Conservation (phyloP, 2,329 filamentous ascomycete species). For the Fusarium camptoceras region DNA sequence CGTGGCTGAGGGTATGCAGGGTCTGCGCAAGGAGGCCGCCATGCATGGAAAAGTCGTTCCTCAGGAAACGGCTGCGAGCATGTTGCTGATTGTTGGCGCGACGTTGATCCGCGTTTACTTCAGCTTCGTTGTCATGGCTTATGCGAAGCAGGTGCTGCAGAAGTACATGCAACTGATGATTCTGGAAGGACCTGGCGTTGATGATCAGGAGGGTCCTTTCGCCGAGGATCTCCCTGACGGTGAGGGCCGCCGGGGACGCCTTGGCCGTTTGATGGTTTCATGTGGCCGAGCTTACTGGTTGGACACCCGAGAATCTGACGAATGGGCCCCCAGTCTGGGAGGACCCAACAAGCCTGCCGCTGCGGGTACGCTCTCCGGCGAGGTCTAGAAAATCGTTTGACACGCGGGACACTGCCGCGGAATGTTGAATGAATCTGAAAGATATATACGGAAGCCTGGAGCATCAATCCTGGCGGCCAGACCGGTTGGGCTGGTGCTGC, state of each 20-base stretch:
- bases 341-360: constrained; percentile 67
- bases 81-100: constrained; percentile 78
- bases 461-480: constrained; percentile 18
- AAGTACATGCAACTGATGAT: constrained; percentile 65
- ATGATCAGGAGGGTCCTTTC: constrained; percentile 74
- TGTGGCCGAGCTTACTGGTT: constrained; percentile 85
- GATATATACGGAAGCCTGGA: constrained; percentile 5
- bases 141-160: constrained; percentile 80
- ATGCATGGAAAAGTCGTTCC: constrained; percentile 54
- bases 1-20: constrained; percentile 51
- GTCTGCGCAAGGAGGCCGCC: constrained; percentile 50
- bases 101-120: constrained; percentile 86
- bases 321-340: constrained; percentile 74
- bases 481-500: constrained; percentile 8
- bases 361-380: constrained; percentile 52
- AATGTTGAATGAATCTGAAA: constrained; percentile 4
- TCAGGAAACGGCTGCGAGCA: constrained; percentile 77
- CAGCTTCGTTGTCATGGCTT: constrained; percentile 83
- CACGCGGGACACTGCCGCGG: constrained; percentile 15
- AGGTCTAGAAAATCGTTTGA: constrained; percentile 45
- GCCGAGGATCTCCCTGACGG: constrained; percentile 76
- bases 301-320: constrained; percentile 72
- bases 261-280: constrained; percentile 83
- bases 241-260: constrained; percentile 79
- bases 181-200: constrained; percentile 61